These are phyloP conservation scores for Phyllostachys edulis DNA, from an alignment of 176 grass and related monocot genomes.

Conservation along the genomic window DNA sequence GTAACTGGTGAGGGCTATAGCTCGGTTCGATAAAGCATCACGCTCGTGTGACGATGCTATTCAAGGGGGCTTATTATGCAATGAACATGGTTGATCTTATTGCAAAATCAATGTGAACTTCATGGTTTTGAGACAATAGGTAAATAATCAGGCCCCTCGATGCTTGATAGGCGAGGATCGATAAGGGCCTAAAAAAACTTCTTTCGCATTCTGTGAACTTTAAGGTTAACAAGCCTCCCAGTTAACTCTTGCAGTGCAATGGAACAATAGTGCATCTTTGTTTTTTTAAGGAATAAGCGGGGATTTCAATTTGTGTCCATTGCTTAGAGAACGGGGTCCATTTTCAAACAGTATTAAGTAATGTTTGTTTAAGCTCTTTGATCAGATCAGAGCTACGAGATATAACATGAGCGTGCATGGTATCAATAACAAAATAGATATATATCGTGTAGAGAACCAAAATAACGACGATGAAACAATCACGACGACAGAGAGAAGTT, in stretches of 20 bases:
- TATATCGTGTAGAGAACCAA: too few species aligned
- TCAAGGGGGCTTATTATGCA: background rate
- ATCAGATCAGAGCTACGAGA: too few species aligned
- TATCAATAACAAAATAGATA: too few species aligned
- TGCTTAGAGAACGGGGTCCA: background rate
- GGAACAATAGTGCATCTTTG: background rate
- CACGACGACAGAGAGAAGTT: too few species aligned
- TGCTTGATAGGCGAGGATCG: background rate
- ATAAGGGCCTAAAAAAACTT: background rate
- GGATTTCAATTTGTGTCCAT: background rate
- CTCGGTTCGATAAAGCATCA: background rate
- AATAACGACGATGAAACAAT: too few species aligned
- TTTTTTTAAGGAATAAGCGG: background rate
- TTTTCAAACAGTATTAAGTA: background rate
- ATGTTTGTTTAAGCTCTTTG: background rate
- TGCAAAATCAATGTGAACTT: background rate
- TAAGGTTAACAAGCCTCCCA: background rate
- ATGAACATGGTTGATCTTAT: background rate
- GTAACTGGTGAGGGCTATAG: background rate
- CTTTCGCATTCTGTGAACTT: background rate
- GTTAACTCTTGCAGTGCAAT: background rate
- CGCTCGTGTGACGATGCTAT: background rate
- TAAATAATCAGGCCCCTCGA: background rate
- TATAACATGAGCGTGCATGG: fast-evolving
- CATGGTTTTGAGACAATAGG: background rate